phyloP scores from a whole-genome alignment of 2,329 filamentous ascomycete genomes.

The Neopestalotiopsis clavispora region DNA sequence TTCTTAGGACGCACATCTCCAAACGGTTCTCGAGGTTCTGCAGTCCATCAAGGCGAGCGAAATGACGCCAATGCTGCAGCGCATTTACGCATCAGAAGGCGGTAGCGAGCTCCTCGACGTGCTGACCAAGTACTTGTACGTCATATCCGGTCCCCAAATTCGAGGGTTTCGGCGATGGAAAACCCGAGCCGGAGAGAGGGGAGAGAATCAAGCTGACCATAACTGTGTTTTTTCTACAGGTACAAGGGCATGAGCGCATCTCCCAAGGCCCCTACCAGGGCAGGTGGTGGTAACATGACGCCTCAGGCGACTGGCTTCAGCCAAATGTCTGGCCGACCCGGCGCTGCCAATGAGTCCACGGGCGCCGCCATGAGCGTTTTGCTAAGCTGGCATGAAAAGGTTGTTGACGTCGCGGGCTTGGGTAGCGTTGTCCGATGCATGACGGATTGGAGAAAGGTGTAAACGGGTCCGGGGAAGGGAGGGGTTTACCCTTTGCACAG shows the following conservation, averaged over 20 bases:
- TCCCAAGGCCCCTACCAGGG: conserved; percentile 43
- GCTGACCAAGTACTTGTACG: conserved; percentile 96
- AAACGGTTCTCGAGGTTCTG: conserved; percentile 89
- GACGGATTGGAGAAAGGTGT: conserved; percentile 94
- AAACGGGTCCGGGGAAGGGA: conserved; percentile 35
- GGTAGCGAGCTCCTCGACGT: conserved; percentile 88
- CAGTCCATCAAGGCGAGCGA: conserved; percentile 96
- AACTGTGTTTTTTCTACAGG: conserved; percentile 45
- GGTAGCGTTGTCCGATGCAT: conserved; percentile 93
- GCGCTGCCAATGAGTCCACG: conserved; percentile 66
- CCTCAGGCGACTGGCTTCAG: conserved; percentile 89
- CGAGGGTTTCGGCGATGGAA: background rate
- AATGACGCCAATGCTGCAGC: conserved; percentile 86
- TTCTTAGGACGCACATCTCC: conserved; percentile 78
- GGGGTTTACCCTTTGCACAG: background rate
- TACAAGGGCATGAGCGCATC: conserved; percentile 85
- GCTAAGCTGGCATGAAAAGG: conserved; percentile 98
- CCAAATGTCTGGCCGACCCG: conserved; percentile 68
- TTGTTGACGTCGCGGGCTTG: conserved; percentile 89
- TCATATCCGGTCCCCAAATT: conserved; percentile 24
- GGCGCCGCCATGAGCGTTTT: conserved; percentile 94
- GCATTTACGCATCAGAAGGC: conserved; percentile 77
- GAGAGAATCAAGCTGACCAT: background rate
- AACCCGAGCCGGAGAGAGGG: background rate
- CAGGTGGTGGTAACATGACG: conserved; percentile 59